Evolutionary conservation across 2,329 filamentous ascomycete species (phyloP), one percentile per base, ranked within the genome.

Genomic region (Epichloe hybrida): DNA sequence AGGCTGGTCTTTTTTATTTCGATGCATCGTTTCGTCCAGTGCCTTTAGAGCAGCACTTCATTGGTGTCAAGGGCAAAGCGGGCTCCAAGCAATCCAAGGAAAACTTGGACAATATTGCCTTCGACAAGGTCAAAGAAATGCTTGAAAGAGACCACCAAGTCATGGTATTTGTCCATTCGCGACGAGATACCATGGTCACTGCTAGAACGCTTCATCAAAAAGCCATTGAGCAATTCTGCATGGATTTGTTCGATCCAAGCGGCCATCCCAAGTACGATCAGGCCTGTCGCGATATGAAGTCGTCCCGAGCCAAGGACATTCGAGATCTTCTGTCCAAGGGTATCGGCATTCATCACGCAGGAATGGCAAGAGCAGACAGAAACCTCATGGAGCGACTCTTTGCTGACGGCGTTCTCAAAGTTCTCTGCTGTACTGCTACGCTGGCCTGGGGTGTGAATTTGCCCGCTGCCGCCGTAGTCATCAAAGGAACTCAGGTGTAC

Each of bases 381-480:
- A 98, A 98, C 58, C 71, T 96, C n/a, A 88, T 96, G 73, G 94
- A 98, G 66, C 81, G 88, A 17, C 76, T 97, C 15, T 98, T 98
- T 59, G 80, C 76, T 3, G 85, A 94, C 57, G 94, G 93, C 27
- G 84, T 97, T n/a, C 79, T 97, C 59, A 95, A 93, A 66, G 90
- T 98, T 1, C 83, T 98, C 21, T 97, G 91, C 74, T 98, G 94
- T 80, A 98, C 93, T 2, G 93, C 93, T 11, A 98, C 93, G 1
- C 76, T 98, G 27, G 93, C 93, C 0, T 98, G 93, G 93, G 93
- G 93, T 81, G 91, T 98, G 63, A 98, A 98, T 67, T 79, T 98
- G 67, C 93, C 93, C 1, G 93, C 93, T 36, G 93, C 93, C 0
- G 94, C 93, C 0, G 93, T 98, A 48, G 79, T 98, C 49, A 98